A percentile compares a stretch with the other conserved stretches of the same genome.
These are phyloP conservation scores for Rhizopogon salebrosus DNA, from an alignment of 768 basidiomycete genomes.

Conservation along the genomic window DNA sequence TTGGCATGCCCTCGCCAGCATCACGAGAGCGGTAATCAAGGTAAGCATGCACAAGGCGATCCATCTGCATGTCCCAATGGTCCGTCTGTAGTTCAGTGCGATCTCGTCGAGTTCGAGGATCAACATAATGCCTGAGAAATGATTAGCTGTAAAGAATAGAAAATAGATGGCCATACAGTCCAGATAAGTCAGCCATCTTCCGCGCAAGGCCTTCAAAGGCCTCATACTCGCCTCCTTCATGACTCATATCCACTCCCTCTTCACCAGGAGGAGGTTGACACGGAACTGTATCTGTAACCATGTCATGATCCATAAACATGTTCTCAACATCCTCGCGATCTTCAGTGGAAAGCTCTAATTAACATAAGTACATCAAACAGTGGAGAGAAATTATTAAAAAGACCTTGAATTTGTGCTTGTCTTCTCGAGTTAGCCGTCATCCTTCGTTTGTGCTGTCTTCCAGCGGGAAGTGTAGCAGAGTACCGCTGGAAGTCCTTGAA, in stretches of 20 bases:
- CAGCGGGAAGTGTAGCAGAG: no score
- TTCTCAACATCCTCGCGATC: background rate
- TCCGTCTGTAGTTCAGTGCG: background rate
- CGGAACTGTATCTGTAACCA: background rate
- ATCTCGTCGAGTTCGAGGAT: background rate
- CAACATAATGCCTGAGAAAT: background rate
- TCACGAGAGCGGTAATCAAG: background rate
- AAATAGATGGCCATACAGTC: background rate
- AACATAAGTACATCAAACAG: no score
- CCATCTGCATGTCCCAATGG: background rate
- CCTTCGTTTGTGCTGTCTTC: no score
- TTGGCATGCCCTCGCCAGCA: background rate
- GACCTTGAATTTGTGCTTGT: no score
- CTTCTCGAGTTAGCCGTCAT: no score
- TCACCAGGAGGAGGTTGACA: background rate
- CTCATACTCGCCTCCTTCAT: conserved; percentile 1
- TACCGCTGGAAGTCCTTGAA: no score
- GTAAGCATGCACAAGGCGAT: background rate
- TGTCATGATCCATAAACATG: background rate
- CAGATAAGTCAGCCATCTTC: conserved; percentile 1
- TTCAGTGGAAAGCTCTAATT: background rate
- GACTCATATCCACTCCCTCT: conserved; percentile 2
- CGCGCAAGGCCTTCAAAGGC: background rate
- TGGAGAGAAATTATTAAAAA: no score
- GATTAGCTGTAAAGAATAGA: no score